Percentiles rank a stretch among this genome's conserved stretches.
Conservation (phyloP, 169 alveolate species). For the Perkinsus chesapeaki region DNA sequence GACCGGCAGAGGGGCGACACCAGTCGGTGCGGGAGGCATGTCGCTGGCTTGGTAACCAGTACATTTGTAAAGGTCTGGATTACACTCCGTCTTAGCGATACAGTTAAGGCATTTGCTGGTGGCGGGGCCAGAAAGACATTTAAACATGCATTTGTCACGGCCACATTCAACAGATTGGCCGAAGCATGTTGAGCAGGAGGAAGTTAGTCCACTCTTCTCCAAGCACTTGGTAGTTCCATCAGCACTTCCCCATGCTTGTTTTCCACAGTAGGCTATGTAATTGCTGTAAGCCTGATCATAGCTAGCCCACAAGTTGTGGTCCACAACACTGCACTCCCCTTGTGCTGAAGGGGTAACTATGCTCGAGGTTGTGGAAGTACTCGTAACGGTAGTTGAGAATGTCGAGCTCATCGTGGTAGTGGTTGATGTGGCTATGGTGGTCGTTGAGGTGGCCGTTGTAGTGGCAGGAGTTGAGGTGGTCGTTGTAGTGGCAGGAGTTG, state of each 20-base stretch:
- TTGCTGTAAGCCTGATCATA: not conserved
- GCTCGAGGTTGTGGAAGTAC: not conserved
- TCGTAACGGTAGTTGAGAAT: not conserved
- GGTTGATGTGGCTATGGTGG: not conserved
- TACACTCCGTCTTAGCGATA: not conserved
- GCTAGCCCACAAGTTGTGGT: not conserved
- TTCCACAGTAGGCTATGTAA: not conserved
- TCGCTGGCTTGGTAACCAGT: not conserved
- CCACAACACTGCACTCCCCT: not conserved
- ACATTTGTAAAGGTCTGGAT: not conserved
- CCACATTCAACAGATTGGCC: not conserved
- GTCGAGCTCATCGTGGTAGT: not conserved
- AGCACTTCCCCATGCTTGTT: not conserved
- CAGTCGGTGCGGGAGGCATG: not conserved
- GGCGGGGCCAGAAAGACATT: not conserved
- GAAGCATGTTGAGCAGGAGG: not conserved
- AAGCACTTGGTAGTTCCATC: not conserved
- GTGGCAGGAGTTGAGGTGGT: not conserved
- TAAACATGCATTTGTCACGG: not conserved
- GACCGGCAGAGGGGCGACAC: not conserved
- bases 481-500: not conserved
- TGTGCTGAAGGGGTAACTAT: not conserved
- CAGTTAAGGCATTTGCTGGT: not conserved
- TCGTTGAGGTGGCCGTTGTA: not conserved
- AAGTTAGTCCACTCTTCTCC: not conserved